phyloP scores from a whole-genome alignment of 2,329 filamentous ascomycete species.

The Berkeleyomyces rouxiae region DNA sequence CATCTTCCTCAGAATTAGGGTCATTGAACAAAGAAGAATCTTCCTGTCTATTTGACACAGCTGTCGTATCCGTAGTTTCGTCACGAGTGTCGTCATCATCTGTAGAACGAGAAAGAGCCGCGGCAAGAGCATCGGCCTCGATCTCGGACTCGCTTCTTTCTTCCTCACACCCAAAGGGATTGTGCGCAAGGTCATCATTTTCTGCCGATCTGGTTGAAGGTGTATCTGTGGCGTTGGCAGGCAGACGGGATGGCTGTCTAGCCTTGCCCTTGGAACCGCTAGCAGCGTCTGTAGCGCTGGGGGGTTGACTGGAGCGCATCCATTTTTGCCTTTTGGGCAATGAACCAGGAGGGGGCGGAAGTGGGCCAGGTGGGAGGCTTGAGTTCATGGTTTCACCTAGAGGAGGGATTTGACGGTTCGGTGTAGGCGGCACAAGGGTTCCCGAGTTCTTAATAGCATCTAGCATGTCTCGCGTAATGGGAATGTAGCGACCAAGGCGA shows the following conservation, averaged over 20 bases:
- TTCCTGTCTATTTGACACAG: background rate
- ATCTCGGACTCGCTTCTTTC: conserved; percentile 69
- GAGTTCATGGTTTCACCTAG: conserved; percentile 1
- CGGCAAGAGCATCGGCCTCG: conserved; percentile 28
- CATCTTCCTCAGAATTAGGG: background rate
- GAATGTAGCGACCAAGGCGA: conserved; percentile 39
- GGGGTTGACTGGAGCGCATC: background rate
- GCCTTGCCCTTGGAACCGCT: background rate
- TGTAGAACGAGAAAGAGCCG: background rate
- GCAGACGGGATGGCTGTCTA: conserved; percentile 47
- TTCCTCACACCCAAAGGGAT: conserved; percentile 79
- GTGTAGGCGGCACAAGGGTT: conserved; percentile 16
- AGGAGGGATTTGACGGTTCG: conserved; percentile 22
- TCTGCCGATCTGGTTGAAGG: conserved; percentile 15
- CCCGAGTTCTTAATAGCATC: conserved; percentile 62
- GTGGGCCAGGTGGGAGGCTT: background rate
- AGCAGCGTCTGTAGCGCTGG: background rate
- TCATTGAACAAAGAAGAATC: background rate
- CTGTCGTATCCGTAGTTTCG: background rate
- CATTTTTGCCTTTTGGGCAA: background rate
- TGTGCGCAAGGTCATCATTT: conserved; percentile 45
- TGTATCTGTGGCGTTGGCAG: background rate
- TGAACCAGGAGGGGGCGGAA: background rate
- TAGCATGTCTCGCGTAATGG: conserved; percentile 46
- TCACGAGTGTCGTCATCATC: background rate